Base-by-base conservation (phyloP, 345 rosid genomes). In the Cochlearia excelsa region DNA sequence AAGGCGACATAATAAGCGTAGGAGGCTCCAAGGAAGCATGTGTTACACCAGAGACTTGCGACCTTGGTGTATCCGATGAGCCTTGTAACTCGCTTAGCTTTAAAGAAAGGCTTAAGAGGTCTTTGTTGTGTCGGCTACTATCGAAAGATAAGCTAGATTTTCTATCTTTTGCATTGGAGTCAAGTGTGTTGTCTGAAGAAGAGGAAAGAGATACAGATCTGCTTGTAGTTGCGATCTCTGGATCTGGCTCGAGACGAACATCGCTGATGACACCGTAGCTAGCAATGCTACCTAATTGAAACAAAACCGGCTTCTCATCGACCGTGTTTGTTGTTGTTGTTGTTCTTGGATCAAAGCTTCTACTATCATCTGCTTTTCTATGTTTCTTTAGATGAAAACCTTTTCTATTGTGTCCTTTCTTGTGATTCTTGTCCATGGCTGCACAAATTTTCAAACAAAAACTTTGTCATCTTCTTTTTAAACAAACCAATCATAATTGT, bases 1-100 rank as follows among this genome's bases (percentile, higher is more conserved):
- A 82, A 9, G 84, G 74, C 0, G 81, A 68, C 9, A 59, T 66
- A 8, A 58, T 30, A 40, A 41, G 50, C 39, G 4, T 2, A 33
- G 42, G 70, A 33, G 42, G 70, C 10, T 30, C 60, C 9, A 16
- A 9, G 6, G 82, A 75, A 60, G 73, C 85, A 16, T 52, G 49
- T 2, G 73, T 63, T 39, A 53, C 51, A 66, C 77, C 84, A 41
- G 87, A 67, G 67, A 71, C 65, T 45, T 75, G 78, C 54, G 76
- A 72, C 27, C 71, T 29, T 3, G 54, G 49, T 61, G 74, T 27
- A 2, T 70, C 65, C 5, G 65, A 63, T 56, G 63, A 70, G 7
- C 69, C 35, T 70, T 70, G 74, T 57, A 57, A 63, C 64, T 70
- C 54, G 4, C 28, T 57, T 51, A 77, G 11, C 27, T 33, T 71